phyloP scores from a whole-genome alignment of 2,329 filamentous ascomycete genomes.

The Talaromyces sp. region DNA sequence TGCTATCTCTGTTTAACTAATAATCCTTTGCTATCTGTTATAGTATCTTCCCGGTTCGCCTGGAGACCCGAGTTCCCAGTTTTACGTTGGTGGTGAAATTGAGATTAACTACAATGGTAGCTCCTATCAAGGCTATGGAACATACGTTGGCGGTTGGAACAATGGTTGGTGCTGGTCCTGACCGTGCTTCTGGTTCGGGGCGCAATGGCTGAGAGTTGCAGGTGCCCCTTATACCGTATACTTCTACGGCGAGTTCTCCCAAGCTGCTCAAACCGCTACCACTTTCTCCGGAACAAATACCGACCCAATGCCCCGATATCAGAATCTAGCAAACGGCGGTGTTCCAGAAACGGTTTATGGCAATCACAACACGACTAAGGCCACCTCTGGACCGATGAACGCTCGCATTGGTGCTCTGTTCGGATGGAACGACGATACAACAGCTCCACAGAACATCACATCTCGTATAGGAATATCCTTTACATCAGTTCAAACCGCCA shows the following conservation, averaged over 20 bases:
- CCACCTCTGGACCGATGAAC: constrained; percentile 50
- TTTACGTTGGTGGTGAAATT: constrained; percentile 40
- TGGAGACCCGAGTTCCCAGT: constrained; percentile 36
- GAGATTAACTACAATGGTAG: constrained; percentile 34
- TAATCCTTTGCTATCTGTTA: neutral
- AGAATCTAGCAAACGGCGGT: constrained; percentile 56
- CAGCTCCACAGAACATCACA: constrained; percentile 43
- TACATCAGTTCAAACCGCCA: constrained; percentile 60
- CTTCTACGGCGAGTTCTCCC: constrained; percentile 43
- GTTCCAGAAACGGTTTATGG: constrained; percentile 53
- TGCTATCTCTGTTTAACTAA: neutral
- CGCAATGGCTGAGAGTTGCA: constrained; percentile 4
- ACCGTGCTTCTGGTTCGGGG: too few species aligned
- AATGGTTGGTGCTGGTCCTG: constrained; percentile 27
- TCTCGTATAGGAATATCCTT: constrained; percentile 64
- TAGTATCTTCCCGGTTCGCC: constrained; percentile 46
- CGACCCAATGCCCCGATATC: constrained; percentile 28
- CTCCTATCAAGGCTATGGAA: constrained; percentile 45
- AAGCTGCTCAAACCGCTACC: constrained; percentile 28
- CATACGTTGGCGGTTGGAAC: constrained; percentile 45
- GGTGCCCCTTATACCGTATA: constrained; percentile 40
- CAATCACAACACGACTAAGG: constrained; percentile 44
- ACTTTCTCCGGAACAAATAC: constrained; percentile 37
- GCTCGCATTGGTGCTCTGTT: constrained; percentile 58
- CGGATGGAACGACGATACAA: constrained; percentile 51